Evolutionary conservation across 139 green algal genomes (phyloP).

Genomic region (Chlamydomonas urium): DNA sequence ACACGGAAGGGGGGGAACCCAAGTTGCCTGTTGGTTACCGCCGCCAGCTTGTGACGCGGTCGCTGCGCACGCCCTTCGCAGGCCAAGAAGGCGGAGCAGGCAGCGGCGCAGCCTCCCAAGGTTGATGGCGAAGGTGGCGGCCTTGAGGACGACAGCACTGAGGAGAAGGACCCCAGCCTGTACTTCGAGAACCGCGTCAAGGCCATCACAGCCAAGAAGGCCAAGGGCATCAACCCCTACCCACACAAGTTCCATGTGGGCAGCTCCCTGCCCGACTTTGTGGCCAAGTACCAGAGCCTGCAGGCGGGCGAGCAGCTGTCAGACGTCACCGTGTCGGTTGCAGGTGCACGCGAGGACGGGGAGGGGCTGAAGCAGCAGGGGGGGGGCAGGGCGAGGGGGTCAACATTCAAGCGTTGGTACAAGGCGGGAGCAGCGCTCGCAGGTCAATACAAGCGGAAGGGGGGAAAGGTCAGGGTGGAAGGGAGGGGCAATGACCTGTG

Average conservation of each 20-base stretch:
- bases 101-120: conserved; percentile 52
- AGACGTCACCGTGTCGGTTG: conserved; percentile 49
- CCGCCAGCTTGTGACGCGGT: too few species aligned
- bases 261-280: conserved; percentile 72
- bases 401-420: too few species aligned
- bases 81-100: conserved; percentile 64
- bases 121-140: conserved; percentile 22
- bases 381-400: too few species aligned
- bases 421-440: too few species aligned
- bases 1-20: too few species aligned
- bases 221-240: conserved; percentile 87
- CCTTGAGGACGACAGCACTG: conserved; percentile 65
- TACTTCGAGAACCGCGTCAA: conserved; percentile 89
- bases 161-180: conserved; percentile 75
- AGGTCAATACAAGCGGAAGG: too few species aligned
- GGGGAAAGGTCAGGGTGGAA: too few species aligned
- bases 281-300: conserved; percentile 70
- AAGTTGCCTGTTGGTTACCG: too few species aligned
- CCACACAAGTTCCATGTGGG: conserved; percentile 96
- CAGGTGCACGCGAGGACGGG: too few species aligned
- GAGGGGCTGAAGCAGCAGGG: too few species aligned
- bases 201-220: conserved; percentile 67
- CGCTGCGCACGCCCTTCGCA: conserved; percentile 31
- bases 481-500: too few species aligned
- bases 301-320: conserved; percentile 60